Conservation (phyloP, 1,139 yeast genomes). For the Keqinozyma sinolaborantium region DNA sequence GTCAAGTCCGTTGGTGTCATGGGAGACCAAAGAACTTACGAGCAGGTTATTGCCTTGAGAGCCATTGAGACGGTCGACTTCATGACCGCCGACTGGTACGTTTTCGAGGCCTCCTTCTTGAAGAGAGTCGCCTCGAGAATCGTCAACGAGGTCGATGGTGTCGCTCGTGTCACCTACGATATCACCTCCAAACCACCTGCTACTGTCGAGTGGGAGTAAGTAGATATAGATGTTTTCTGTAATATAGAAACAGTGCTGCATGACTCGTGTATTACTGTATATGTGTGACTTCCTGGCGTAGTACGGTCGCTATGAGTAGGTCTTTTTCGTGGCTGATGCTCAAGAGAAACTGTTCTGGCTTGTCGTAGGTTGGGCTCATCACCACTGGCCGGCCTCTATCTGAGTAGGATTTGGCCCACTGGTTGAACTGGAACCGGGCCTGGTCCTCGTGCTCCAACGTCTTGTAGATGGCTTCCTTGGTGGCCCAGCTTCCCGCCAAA, state of each 20-base stretch:
- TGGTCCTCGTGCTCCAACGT: constrained; percentile 52
- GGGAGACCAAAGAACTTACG: constrained; percentile 99
- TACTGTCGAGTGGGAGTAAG: constrained; percentile 97
- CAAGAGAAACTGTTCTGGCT: constrained; percentile 47
- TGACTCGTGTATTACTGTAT: no score
- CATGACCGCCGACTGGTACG: constrained; percentile 99
- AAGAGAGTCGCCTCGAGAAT: constrained; percentile 93
- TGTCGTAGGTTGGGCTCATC: constrained; percentile 23
- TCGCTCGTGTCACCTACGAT: constrained; percentile 97
- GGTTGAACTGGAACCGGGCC: constrained; percentile 46
- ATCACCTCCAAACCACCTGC: constrained; percentile 99
- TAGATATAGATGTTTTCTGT: no score
- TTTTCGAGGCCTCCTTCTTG: constrained; percentile 88
- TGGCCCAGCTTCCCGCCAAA: constrained; percentile 68
- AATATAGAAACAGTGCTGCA: no score
- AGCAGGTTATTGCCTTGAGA: constrained; percentile 97
- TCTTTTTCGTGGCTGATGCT: constrained; percentile 70
- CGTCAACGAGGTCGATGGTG: constrained; percentile 98
- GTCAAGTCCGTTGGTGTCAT: constrained; percentile 98
- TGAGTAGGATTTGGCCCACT: constrained; percentile 55
- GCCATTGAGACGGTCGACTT: constrained; percentile 97
- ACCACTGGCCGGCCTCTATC: constrained; percentile 38
- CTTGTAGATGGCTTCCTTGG: constrained; percentile 73
- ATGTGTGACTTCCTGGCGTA: constrained; percentile 38
- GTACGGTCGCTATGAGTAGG: constrained; percentile 44